Evolutionary conservation across 169 alveolate genomes (phyloP).

Genomic region (Eimeria praecox): DNA sequence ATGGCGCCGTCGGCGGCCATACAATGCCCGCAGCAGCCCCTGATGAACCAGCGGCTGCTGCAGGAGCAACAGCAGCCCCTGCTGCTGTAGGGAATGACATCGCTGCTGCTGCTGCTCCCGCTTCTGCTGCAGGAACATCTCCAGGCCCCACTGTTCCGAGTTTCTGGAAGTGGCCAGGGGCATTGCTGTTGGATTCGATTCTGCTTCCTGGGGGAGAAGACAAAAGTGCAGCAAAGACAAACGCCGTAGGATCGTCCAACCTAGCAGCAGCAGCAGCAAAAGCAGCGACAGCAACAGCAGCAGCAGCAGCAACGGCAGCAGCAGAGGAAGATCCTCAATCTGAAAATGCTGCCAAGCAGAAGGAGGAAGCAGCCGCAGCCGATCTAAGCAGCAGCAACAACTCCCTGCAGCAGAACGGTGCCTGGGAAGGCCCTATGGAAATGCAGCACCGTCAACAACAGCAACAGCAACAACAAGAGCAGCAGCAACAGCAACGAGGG

Average conservation of each 20-base stretch:
- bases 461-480: slow-evolving; percentile 42
- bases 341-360: not conserved
- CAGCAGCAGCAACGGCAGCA: slow-evolving; percentile 2
- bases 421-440: not conserved
- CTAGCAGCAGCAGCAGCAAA: slow-evolving; percentile 41
- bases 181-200: slow-evolving; percentile 28
- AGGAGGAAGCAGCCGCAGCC: not conserved
- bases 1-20: not conserved
- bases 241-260: not conserved
- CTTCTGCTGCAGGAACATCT: slow-evolving; percentile 7
- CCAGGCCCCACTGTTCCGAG: slow-evolving; percentile 17
- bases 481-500: slow-evolving; percentile 14
- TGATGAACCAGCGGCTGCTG: not conserved
- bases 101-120: not conserved
- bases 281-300: slow-evolving; percentile 28
- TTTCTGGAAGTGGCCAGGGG: slow-evolving; percentile 71
- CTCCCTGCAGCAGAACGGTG: not conserved
- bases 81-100: not conserved
- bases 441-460: slow-evolving; percentile 18
- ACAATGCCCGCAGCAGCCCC: not conserved
- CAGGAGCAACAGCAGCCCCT: slow-evolving; percentile 1
- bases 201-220: not conserved
- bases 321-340: not conserved
- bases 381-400: not conserved
- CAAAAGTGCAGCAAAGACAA: not conserved